phyloP scores from a whole-genome alignment of 345 rosid species.

The Luvunga scandens region DNA sequence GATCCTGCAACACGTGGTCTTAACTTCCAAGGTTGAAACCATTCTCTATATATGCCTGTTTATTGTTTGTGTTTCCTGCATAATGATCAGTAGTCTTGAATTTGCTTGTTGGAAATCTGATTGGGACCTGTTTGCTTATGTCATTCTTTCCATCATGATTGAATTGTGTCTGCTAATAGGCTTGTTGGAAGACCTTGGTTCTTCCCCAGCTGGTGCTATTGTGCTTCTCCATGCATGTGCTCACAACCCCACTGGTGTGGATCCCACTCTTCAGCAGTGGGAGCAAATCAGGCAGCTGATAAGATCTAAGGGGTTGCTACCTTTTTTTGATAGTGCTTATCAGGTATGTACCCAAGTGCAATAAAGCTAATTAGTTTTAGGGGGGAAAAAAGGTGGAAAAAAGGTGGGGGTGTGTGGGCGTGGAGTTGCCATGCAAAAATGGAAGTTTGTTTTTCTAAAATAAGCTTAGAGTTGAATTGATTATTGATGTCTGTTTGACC shows the following conservation, averaged over 20 bases:
- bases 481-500: not conserved
- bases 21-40: conserved; percentile 58
- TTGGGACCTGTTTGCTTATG: not conserved
- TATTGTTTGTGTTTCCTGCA: not conserved
- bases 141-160: not conserved
- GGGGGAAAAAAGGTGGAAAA: too few relatives aligned
- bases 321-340: conserved; percentile 97
- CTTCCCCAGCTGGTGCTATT: conserved; percentile 82
- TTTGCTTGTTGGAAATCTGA: not conserved
- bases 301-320: conserved; percentile 73
- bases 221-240: conserved; percentile 98
- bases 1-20: conserved; percentile 78
- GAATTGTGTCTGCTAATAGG: conserved; percentile 38
- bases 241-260: conserved; percentile 97
- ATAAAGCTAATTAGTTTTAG: not conserved
- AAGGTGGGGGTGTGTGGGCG: too few relatives aligned
- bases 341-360: conserved; percentile 44
- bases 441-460: not conserved
- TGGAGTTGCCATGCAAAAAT: not conserved
- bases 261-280: conserved; percentile 90
- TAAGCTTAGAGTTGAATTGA: not conserved
- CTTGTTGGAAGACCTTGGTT: conserved; percentile 75
- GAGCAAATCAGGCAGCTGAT: conserved; percentile 76
- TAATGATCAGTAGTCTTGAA: not conserved
- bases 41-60: not conserved